A percentile compares a stretch with the other conserved stretches of the same genome.
These are phyloP conservation scores for Hypoxylon sp. DNA, from an alignment of 2,329 filamentous ascomycete species.

Conservation along the genomic window DNA sequence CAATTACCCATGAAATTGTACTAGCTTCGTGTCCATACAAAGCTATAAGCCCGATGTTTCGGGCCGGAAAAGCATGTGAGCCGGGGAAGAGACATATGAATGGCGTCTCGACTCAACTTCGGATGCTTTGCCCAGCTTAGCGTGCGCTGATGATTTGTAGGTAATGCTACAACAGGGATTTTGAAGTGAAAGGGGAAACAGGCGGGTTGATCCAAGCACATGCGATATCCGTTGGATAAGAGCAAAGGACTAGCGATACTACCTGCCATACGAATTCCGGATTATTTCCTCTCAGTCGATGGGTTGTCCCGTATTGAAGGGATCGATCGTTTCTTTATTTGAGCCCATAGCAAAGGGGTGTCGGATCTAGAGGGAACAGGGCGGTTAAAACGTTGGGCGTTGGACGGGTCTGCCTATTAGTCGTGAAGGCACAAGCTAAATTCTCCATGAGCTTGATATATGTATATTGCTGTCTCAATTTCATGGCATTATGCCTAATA, in stretches of 20 bases:
- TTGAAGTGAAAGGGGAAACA: not conserved
- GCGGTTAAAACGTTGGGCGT: not conserved
- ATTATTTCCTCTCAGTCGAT: too few relatives aligned
- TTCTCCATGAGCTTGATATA: not conserved
- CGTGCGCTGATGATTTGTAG: not conserved
- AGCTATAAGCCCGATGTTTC: constrained; percentile 19
- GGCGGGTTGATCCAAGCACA: constrained; percentile 3
- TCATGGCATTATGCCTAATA: not conserved
- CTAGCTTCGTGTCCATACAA: constrained; percentile 8
- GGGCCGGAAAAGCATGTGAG: constrained; percentile 20
- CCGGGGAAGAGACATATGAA: constrained; percentile 13
- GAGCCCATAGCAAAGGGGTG: not conserved
- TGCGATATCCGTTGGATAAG: constrained; percentile 4
- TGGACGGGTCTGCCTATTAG: too few relatives aligned
- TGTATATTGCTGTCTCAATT: not conserved
- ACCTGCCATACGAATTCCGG: not conserved
- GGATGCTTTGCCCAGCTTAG: constrained; percentile 1
- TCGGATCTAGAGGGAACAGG: not conserved
- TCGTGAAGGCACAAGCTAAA: not conserved
- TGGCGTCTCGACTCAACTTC: constrained; percentile 5
- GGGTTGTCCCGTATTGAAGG: not conserved
- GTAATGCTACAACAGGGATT: constrained; percentile 3
- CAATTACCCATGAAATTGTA: constrained; percentile 7
- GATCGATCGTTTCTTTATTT: too few relatives aligned
- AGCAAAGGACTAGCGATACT: not conserved